phyloP scores from a whole-genome alignment of 2,329 filamentous ascomycete genomes.

The Graphiopsis chlorocephala region DNA sequence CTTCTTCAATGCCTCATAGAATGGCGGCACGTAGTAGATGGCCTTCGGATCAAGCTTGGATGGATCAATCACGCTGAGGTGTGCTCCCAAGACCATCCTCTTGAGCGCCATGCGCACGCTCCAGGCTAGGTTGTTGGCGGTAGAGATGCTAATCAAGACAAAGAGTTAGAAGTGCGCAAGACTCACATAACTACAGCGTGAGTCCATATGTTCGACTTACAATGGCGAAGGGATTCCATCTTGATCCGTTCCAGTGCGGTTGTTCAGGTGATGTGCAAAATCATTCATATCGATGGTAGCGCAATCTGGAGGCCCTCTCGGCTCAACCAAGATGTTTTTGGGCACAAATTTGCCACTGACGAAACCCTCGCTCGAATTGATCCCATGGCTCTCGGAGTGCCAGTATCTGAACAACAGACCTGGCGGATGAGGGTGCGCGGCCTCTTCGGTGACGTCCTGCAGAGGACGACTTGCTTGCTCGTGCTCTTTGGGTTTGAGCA shows the following conservation, averaged over 20 bases:
- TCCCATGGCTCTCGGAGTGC: background rate
- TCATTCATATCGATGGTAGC: background rate
- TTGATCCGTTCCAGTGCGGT: slow-evolving; percentile 2
- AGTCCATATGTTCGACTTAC: background rate
- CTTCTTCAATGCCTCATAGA: background rate
- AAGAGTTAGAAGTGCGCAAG: background rate
- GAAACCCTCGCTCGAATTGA: background rate
- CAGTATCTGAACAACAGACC: background rate
- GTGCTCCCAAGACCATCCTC: background rate
- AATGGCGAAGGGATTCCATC: background rate
- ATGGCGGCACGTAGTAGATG: background rate
- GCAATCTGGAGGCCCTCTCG: background rate
- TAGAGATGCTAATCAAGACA: background rate
- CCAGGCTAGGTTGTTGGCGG: background rate
- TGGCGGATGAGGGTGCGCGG: background rate
- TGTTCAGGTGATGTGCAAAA: background rate
- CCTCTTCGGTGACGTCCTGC: background rate
- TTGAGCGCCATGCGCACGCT: background rate
- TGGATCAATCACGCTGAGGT: slow-evolving; percentile 6
- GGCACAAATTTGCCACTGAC: background rate
- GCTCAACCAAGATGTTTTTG: background rate
- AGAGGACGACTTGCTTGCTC: background rate
- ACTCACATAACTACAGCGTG: too few relatives aligned
- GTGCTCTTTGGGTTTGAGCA: background rate
- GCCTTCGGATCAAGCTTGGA: background rate